Evolutionary conservation across 2,329 filamentous ascomycete genomes (phyloP).

Genomic region (Penicillium verrucosum): DNA sequence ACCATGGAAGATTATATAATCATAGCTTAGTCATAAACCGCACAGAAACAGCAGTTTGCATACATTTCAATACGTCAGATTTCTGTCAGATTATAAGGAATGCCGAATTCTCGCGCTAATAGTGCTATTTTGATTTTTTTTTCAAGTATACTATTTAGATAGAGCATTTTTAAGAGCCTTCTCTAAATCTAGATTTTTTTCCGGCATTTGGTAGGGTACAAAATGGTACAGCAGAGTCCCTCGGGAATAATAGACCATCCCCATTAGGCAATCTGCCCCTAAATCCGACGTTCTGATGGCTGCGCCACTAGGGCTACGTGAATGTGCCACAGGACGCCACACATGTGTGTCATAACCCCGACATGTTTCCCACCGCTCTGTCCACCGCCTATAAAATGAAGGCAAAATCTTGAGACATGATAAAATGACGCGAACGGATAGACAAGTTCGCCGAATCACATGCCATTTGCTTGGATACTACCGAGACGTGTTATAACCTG

Average conservation of each 20-base stretch:
- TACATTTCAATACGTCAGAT: too few species aligned
- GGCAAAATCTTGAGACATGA: not conserved
- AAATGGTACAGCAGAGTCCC: too few species aligned
- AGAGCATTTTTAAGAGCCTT: too few species aligned
- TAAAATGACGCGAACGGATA: not conserved
- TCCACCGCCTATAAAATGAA: not conserved
- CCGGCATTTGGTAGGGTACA: too few species aligned
- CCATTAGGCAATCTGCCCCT: not conserved
- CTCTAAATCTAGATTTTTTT: too few species aligned
- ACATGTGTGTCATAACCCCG: not conserved
- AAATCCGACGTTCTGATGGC: constrained; percentile 11
- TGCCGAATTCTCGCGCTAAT: too few species aligned
- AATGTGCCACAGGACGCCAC: constrained; percentile 10
- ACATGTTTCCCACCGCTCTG: not conserved
- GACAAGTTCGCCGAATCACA: not conserved
- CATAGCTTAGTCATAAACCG: too few species aligned
- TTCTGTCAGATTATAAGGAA: too few species aligned
- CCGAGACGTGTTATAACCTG: not conserved
- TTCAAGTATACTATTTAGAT: too few species aligned
- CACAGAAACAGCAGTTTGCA: too few species aligned
- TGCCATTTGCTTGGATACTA: not conserved
- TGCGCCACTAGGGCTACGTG: not conserved
- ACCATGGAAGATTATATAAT: too few species aligned
- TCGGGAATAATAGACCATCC: not conserved
- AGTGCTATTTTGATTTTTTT: too few species aligned